These are phyloP conservation scores for Penicillium brasilianum DNA, from an alignment of 2,329 filamentous ascomycete genomes.

Conservation along the genomic window DNA sequence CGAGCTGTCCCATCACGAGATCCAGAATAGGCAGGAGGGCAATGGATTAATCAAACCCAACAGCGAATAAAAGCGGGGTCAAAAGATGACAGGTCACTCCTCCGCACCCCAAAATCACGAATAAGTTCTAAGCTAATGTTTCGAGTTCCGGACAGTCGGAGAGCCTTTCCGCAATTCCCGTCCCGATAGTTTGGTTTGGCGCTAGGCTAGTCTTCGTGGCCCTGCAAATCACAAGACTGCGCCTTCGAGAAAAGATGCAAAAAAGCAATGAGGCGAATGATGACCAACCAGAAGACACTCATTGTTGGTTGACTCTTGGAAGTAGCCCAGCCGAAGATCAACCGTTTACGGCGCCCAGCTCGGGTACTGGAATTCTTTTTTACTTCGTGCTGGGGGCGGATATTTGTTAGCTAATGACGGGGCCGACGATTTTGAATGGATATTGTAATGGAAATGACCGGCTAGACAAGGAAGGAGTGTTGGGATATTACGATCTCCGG, in stretches of 20 bases:
- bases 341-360: conserved; percentile 4
- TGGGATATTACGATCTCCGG: conserved; percentile 11
- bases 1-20: background rate
- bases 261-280: background rate
- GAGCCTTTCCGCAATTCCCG: conserved; percentile 1
- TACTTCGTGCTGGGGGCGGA: background rate
- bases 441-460: background rate
- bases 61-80: too few relatives aligned
- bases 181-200: conserved; percentile 5
- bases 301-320: background rate
- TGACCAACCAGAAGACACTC: background rate
- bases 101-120: background rate
- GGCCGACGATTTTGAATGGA: background rate
- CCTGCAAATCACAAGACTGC: conserved; percentile 8
- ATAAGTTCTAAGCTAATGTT: conserved; percentile 13
- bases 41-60: background rate
- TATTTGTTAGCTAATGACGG: background rate
- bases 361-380: background rate
- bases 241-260: background rate
- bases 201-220: background rate
- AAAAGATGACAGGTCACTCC: conserved; percentile 4
- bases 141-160: conserved; percentile 7
- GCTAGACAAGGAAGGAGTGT: background rate
- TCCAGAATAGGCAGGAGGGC: conserved; percentile 1
- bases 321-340: background rate